Base-by-base conservation (phyloP, 2,329 filamentous ascomycete genomes). In the Fusarium sambucinum region DNA sequence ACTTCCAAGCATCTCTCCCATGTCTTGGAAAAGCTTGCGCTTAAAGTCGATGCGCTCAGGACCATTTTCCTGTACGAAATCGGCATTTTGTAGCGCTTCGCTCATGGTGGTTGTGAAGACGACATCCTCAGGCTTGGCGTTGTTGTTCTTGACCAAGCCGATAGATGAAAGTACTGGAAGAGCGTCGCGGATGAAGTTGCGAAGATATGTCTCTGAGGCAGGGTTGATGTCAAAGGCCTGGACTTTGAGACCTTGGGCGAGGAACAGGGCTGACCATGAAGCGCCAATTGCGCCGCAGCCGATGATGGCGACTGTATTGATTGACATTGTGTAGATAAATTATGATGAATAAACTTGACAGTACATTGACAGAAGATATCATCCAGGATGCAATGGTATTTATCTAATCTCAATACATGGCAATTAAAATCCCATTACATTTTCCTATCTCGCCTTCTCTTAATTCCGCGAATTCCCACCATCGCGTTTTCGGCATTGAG, bases 221-320 rank as follows among this genome's bases (percentile, higher is more conserved):
- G 62, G 53, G 10, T 65, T 65, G 53, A 65, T 65, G 23, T 65
- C 62, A 6, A 64, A 65, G 19, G 59, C 62, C 14, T 53, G 57
- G 11, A 65, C 62, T 45, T 30, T 53, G 3, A 65, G 42, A 2
- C 62, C 62, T 46, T 65, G 62, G 2, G 62, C 62, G 6, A 66
- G 14, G 7, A 55, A 59, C 10, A 66, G 45, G 13, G 61, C 61
- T 8, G 55, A 37, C 61, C 61, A 66, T 13, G 63, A 66, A 8
- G 57, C 59, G 7, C 47, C 59, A 13, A 66, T 66, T 23, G 50
- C 55, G 16, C 47, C 62, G 23, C 62, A 65, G 10, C 62, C 59
- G 5, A 65, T 38, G 17, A 65, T 54, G 17, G 53, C 41, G n/a
- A 65, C 53, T 10, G 58, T 48, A 6, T 33, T 32, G 14, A 61